Conservation (phyloP, 2,329 filamentous ascomycete species). For the Dichotomopilus funicola region DNA sequence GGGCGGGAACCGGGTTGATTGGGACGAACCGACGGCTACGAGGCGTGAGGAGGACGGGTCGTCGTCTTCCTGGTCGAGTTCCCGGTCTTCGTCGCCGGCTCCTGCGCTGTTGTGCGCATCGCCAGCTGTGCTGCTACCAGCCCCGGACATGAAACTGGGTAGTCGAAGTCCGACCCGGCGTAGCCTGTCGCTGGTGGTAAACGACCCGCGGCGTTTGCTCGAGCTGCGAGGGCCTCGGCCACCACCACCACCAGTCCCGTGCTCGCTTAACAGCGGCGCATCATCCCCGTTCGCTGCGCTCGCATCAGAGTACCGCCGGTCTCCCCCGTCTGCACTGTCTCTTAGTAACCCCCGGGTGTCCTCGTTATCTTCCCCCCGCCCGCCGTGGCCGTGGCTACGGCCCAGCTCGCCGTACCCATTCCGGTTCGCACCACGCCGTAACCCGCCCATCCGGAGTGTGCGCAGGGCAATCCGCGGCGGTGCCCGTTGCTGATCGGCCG, state of each 20-base stretch:
- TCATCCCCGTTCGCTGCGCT: slow-evolving; percentile 61
- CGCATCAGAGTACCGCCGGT: slow-evolving; percentile 52
- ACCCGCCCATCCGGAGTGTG: slow-evolving; percentile 59
- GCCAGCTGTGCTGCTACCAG: not conserved
- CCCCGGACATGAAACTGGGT: slow-evolving; percentile 57
- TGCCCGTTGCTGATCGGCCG: slow-evolving; percentile 35
- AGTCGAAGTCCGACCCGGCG: slow-evolving; percentile 50
- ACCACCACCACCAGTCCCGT: not conserved
- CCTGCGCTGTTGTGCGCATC: slow-evolving; percentile 25
- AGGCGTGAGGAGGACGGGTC: slow-evolving; percentile 66
- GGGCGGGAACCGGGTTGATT: slow-evolving; percentile 71
- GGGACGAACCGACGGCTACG: slow-evolving; percentile 67
- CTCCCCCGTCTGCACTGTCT: slow-evolving; percentile 47
- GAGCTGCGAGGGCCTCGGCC: slow-evolving; percentile 10
- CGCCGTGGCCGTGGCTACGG: slow-evolving; percentile 46
- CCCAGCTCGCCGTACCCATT: slow-evolving; percentile 56
- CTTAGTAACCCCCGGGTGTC: slow-evolving; percentile 63
- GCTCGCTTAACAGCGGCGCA: slow-evolving; percentile 60
- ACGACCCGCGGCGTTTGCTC: slow-evolving; percentile 30
- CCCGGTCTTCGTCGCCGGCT: slow-evolving; percentile 36
- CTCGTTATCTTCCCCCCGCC: slow-evolving; percentile 47
- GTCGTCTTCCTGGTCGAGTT: slow-evolving; percentile 47
- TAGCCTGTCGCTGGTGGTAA: slow-evolving; percentile 34
- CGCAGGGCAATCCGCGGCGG: slow-evolving; percentile 62
- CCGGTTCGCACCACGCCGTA: slow-evolving; percentile 51